Evolutionary conservation across 2,329 filamentous ascomycete genomes (phyloP).

Genomic region (Colletotrichum nymphaeae): DNA sequence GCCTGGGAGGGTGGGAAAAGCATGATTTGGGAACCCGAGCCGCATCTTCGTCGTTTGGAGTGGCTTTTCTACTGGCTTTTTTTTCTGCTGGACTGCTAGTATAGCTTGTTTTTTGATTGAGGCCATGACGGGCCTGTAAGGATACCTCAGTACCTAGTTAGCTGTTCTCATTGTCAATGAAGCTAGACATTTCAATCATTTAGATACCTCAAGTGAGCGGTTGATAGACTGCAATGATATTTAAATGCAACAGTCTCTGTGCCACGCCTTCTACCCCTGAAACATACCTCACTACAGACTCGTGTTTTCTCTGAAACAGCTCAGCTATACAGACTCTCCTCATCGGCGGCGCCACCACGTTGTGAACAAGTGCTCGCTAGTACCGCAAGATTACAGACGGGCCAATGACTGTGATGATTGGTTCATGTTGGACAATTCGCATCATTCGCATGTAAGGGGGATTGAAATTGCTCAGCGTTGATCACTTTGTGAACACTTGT

Average conservation of each 20-base stretch:
- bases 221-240: neutral
- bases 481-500: no score
- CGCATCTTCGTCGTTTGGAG: conserved; percentile 23
- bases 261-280: neutral
- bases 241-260: neutral
- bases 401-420: no score
- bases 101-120: conserved; percentile 31
- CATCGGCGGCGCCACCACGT: no score
- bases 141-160: conserved; percentile 26
- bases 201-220: neutral
- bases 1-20: conserved; percentile 32
- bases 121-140: conserved; percentile 19
- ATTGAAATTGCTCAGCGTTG: no score
- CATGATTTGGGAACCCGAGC: conserved; percentile 33
- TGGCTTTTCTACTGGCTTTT: conserved; percentile 19
- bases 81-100: conserved; percentile 17
- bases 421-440: no score
- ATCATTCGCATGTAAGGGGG: no score
- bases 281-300: no score
- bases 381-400: no score
- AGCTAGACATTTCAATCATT: conserved; percentile 16
- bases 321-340: no score
- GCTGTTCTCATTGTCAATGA: conserved; percentile 21
- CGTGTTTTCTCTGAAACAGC: no score
- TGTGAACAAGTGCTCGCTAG: no score